Base-by-base conservation (phyloP, 306 rosid genomes). In the Parietaria judaica region DNA sequence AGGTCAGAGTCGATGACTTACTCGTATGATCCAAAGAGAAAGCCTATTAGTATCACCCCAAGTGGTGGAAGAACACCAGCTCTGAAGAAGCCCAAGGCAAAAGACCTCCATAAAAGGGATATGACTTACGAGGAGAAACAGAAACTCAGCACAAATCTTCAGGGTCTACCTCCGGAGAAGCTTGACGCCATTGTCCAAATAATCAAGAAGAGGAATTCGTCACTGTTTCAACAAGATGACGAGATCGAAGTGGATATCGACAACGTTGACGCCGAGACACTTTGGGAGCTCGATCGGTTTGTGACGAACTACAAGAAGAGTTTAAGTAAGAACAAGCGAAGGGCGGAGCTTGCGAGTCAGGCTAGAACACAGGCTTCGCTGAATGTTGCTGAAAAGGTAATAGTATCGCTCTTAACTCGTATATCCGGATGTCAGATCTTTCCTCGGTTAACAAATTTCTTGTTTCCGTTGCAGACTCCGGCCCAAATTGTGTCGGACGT, bases 271-370 rank as follows among this genome's bases (percentile, higher is more conserved):
- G 77, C 82, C 41, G 96, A 88, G 80, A 92, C 94, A 57, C 88
- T 92, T 43, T 92, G 95, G 98, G 96, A 92, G 81, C 98, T 88
- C 52, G 98, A 92, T 76, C 84, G 96, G 78, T 86, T 83, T 76
- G 94, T 92, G 46, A 86, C 95, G 51, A 92, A 92, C 79, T 86
- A 82, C 59, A 92, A 86, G 86, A 92, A 92, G 81, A 84, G 94
- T 74, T 80, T 92, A 78, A 92, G 95, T 82, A 92, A 92, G 72
- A 77, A 83, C 78, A 92, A 88, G 80, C 79, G 96, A 53, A 92
- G 79, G 73, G 92, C 86, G 36, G 98, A 86, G 67, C 82, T 85
- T 61, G 96, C 97, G 15, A 66, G 70, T 48, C 87, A 63, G 66
- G 87, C 84, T 47, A 73, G 88, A 79, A 82, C 82, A 48, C 76